phyloP scores from a whole-genome alignment of 441 rosid genomes.

The Eutrema salsugineum region DNA sequence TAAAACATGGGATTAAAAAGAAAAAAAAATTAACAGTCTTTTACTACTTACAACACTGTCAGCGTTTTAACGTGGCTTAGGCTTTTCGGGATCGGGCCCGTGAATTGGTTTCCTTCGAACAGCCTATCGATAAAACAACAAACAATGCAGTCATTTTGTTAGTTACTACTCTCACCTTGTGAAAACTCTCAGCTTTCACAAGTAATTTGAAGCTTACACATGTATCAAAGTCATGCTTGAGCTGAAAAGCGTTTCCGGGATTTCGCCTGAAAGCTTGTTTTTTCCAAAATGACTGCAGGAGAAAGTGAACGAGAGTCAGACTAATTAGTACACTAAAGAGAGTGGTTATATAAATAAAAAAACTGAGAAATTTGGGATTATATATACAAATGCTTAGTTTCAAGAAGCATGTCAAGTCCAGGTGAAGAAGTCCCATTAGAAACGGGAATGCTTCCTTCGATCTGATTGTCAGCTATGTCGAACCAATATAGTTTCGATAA shows the following conservation, averaged over 20 bases:
- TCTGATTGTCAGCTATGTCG: conserved; percentile 75
- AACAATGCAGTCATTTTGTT: neutral
- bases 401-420: conserved; percentile 73
- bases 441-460: conserved; percentile 67
- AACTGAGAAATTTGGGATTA: neutral
- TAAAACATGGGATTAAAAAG: neutral
- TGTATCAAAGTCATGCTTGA: conserved; percentile 58
- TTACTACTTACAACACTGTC: conserved; percentile 67
- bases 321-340: neutral
- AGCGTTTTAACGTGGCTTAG: conserved; percentile 56
- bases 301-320: neutral
- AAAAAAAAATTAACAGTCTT: neutral
- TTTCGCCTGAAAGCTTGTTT: conserved; percentile 56
- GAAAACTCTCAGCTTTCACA: neutral
- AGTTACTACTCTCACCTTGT: neutral
- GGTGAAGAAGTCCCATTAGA: conserved; percentile 50
- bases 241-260: conserved; percentile 61
- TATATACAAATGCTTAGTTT: conserved; percentile 70
- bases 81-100: conserved; percentile 51
- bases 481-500: conserved; percentile 63
- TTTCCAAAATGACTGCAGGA: conserved; percentile 60
- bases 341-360: neutral
- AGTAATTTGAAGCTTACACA: conserved; percentile 45
- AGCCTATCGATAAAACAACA: conserved; percentile 41
- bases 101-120: conserved; percentile 58